These are phyloP conservation scores for Holtermannia corniformis DNA, from an alignment of 768 basidiomycete genomes.

Conservation along the genomic window DNA sequence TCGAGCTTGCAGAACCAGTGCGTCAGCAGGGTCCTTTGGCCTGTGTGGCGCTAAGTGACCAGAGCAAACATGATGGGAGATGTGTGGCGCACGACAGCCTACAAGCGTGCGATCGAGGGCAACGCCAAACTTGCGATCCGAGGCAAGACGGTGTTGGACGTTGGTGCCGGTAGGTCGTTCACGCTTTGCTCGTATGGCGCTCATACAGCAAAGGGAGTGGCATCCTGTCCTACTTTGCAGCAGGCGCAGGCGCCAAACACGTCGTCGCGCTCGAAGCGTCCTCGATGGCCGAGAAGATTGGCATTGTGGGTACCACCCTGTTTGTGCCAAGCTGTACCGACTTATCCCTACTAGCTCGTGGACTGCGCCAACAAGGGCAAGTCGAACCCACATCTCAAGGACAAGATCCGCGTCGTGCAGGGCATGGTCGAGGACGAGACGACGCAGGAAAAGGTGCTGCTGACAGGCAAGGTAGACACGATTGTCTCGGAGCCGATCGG, in stretches of 20 bases:
- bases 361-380: constrained; percentile 24
- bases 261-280: constrained; percentile 39
- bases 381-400: constrained; percentile 29
- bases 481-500: constrained; percentile 41
- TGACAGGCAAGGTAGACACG: constrained; percentile 35
- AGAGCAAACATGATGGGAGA: constrained; percentile 41
- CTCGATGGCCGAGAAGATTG: constrained; percentile 38
- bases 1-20: constrained; percentile 35
- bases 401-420: constrained; percentile 28
- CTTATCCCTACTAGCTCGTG: constrained; percentile 15
- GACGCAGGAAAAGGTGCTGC: constrained; percentile 25
- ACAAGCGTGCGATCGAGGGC: constrained; percentile 37
- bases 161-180: constrained; percentile 38
- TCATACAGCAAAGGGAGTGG: constrained; percentile 23
- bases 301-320: constrained; percentile 30
- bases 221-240: constrained; percentile 38
- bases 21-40: too few relatives aligned
- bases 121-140: constrained; percentile 35
- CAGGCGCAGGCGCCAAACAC: constrained; percentile 38
- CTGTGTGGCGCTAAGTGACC: too few relatives aligned
- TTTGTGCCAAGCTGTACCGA: neutral
- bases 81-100: constrained; percentile 35
- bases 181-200: neutral
- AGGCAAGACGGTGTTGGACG: constrained; percentile 32
- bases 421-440: constrained; percentile 36